Evolutionary conservation across 2,329 filamentous ascomycete genomes (phyloP), one percentile per base, ranked within the genome.

Genomic region (Neurospora sp.): DNA sequence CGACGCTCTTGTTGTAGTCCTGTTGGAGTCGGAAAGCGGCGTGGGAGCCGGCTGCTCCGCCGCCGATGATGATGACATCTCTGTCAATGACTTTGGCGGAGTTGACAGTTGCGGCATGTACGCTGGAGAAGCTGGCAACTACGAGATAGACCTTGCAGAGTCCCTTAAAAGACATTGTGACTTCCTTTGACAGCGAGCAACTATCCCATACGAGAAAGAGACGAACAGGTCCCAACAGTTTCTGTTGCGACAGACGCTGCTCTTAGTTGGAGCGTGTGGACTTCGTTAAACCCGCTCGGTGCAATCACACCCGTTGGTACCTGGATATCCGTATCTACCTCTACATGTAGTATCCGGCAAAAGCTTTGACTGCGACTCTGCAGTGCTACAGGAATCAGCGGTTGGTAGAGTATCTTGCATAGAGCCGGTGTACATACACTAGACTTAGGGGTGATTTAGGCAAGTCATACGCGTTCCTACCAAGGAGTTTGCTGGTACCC

Each of bases 41-140:
- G 7, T 75, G 72, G 2, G 73, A 68, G 28, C 74, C 74, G 4
- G 72, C 72, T 3, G 72, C 74, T 33, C 74, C 74, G 11, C 74
- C 74, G 15, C 74, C 74, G 23, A 74, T 43, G 5, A 75, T 69
- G 13, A 58, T 72, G 23, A 74, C 73, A 39, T 74, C 73, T 38
- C 67, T 68, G 2, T 52, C 23, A 17, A 74, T 72, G 52, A 68
- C 67, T 28, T 38, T 33, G 11, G 46, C 0, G 23, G 46, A 0
- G 19, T 33, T 33, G 46, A 58, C 13, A 6, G 23, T 58, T 33
- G 46, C 23, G 1, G 23, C 46, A 58, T 58, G 46, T 17, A 58
- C 46, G 6, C 6, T 0, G 9, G 11, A 58, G 46, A 58, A 58
- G 13, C 23, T 58, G 46, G 46, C 13, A 28, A 58, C 23, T 28